Evolutionary conservation across 768 basidiomycete species (phyloP).

Genomic region (Termitomyces sp.): DNA sequence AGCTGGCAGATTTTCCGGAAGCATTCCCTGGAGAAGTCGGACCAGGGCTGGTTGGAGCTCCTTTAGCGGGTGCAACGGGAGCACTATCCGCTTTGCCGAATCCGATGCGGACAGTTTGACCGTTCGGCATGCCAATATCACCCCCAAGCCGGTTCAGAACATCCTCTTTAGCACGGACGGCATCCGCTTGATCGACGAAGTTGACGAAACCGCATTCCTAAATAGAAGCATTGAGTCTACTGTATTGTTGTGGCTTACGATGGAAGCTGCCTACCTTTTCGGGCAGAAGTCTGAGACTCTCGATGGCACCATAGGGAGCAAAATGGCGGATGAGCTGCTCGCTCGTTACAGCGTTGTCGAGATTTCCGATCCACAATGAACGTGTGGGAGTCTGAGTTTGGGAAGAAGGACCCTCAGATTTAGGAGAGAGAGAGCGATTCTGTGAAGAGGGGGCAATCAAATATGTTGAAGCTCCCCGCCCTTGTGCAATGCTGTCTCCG

Average conservation of each 20-base stretch:
- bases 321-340: conserved; percentile 95
- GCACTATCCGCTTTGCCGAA: conserved; percentile 98
- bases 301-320: conserved; percentile 94
- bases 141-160: conserved; percentile 94
- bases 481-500: conserved; percentile 38
- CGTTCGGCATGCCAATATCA: conserved; percentile 90
- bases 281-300: conserved; percentile 88
- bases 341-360: conserved; percentile 91
- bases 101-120: conserved; percentile 94
- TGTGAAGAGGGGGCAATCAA: conserved; percentile 62
- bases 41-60: conserved; percentile 56
- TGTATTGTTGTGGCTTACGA: conserved; percentile 2
- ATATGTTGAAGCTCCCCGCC: conserved; percentile 57
- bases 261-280: conserved; percentile 69
- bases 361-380: conserved; percentile 96
- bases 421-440: conserved; percentile 79
- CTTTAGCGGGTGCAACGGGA: conserved; percentile 84
- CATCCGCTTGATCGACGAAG: conserved; percentile 92
- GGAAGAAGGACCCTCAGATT: conserved; percentile 61
- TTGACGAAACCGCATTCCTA: conserved; percentile 99
- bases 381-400: conserved; percentile 92
- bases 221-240: background rate
- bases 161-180: conserved; percentile 97
- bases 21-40: conserved; percentile 55
- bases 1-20: conserved; percentile 38